Evolutionary conservation across 805 yeast genomes (phyloP).

Genomic region (Zygotorulaspora danielsina): DNA sequence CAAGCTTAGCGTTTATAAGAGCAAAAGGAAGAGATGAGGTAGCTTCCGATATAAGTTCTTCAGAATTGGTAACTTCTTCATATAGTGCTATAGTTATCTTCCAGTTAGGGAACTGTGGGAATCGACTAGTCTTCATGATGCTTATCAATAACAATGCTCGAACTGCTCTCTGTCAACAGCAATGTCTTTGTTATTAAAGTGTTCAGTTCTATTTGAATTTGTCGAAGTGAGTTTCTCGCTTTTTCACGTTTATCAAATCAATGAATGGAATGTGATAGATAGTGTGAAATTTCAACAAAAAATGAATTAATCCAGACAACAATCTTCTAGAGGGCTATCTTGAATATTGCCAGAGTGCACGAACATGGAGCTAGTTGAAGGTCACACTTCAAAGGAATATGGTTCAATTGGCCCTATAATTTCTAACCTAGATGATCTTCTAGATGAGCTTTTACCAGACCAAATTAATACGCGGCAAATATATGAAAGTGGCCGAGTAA

Average conservation of each 20-base stretch:
- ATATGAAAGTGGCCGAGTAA: slow-evolving; percentile 6
- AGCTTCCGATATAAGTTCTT: slow-evolving; percentile 41
- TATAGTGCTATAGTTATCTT: slow-evolving; percentile 43
- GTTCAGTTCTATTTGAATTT: no score
- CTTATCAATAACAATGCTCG: no score
- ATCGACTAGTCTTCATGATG: slow-evolving; percentile 16
- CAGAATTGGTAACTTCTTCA: slow-evolving; percentile 42
- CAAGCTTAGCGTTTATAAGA: slow-evolving; percentile 55
- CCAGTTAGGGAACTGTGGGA: slow-evolving; percentile 47
- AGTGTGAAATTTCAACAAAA: background rate
- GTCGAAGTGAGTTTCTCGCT: no score
- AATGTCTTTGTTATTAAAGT: no score
- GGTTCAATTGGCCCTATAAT: background rate
- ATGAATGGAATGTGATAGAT: background rate
- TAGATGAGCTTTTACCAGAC: slow-evolving; percentile 9
- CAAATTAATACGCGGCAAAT: background rate
- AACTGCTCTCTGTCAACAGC: no score
- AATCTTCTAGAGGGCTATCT: background rate
- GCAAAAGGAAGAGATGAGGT: slow-evolving; percentile 52
- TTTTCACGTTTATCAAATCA: background rate
- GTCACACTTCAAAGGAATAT: slow-evolving; percentile 3
- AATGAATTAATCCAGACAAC: background rate
- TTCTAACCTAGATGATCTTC: slow-evolving; percentile 1
- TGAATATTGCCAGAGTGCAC: background rate
- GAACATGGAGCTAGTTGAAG: background rate